Base-by-base conservation (phyloP, 305 asterid genomes). In the Andrographis paniculata region DNA sequence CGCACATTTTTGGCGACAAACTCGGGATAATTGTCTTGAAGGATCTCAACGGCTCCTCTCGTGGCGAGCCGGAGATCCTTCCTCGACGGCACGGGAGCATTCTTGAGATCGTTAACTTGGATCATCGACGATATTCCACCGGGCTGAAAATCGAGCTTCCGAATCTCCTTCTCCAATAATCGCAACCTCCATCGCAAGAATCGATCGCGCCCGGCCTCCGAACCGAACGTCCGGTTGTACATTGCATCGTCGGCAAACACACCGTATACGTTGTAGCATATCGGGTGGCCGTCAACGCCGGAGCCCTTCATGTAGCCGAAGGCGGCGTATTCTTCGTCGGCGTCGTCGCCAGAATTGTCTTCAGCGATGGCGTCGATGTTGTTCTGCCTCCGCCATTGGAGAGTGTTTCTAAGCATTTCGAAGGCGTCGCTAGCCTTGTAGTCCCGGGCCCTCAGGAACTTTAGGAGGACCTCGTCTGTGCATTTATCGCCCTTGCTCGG, bases 191-290 rank as follows among this genome's bases (percentile, higher is more conserved):
- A 75, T 42, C 79, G 53, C 17, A 75, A 39, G 36, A 75, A 75
- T 69, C 56, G 75, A 48, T 75, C 69, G 0, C 75, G 61, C 9
- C 74, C 69, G 2, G 55, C 89, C 3, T 75, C 84, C 0, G 59
- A 71, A 5, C 81, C 79, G 9, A 77, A 67, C 0, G 75, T 73
- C 64, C 49, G 70, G 2, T 76, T 58, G 27, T 81, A 84, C 37
- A 68, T 38, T 15, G 73, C 81, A 0, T 73, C 73, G 15, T 75
- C 40, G 0, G 68, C 79, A 31, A 82, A 79, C n/a, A 61, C 81
- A 0, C 93, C 95, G 24, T 71, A 84, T 10, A 76, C 68, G 18
- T 85, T 85, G 81, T 79, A 77, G 59, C 95, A 82, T 4, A 85
- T 69, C 0, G 87, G 84, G 40, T 75, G 91, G 5, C 91, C 87